A percentile compares a stretch with the other conserved stretches of the same genome.
Evolutionary conservation across 2,329 filamentous ascomycete species (phyloP).

Genomic region (Proliferodiscus dingleyae): DNA sequence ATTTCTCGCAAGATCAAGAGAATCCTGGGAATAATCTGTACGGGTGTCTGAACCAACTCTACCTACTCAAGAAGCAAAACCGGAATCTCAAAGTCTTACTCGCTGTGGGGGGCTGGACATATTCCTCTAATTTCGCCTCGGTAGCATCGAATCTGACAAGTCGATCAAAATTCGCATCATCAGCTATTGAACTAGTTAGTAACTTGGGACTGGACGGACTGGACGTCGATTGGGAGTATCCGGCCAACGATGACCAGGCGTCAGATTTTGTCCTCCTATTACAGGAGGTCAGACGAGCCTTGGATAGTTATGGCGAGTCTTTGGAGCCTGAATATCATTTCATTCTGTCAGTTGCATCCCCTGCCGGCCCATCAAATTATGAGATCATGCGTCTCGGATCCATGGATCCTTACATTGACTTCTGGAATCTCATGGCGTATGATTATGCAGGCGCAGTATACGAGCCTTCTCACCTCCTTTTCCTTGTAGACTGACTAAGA

Average conservation of each 20-base stretch:
- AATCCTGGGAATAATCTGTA: no score
- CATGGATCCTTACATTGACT: slow-evolving; percentile 45
- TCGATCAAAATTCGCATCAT: slow-evolving; percentile 53
- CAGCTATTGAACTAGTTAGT: slow-evolving; percentile 63
- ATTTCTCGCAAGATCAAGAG: no score
- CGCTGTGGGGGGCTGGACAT: slow-evolving; percentile 84
- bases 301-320: slow-evolving; percentile 44
- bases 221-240: slow-evolving; percentile 29
- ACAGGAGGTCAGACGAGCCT: slow-evolving; percentile 30
- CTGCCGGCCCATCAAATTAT: slow-evolving; percentile 44
- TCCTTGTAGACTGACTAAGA: no score
- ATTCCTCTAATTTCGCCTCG: no score
- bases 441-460: slow-evolving; percentile 64
- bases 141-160: no score
- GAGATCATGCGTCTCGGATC: slow-evolving; percentile 40
- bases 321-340: slow-evolving; percentile 44
- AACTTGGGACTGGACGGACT: slow-evolving; percentile 60
- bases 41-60: slow-evolving; percentile 63
- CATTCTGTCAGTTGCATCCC: slow-evolving; percentile 47
- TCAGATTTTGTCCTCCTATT: slow-evolving; percentile 26
- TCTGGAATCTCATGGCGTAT: slow-evolving; percentile 64
- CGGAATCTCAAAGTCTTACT: slow-evolving; percentile 73
- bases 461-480: no score
- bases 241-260: slow-evolving; percentile 18
- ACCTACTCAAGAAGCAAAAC: slow-evolving; percentile 70